These are phyloP conservation scores for Botrytis hyacinthi DNA, from an alignment of 2,329 filamentous ascomycete genomes.

Conservation along the genomic window DNA sequence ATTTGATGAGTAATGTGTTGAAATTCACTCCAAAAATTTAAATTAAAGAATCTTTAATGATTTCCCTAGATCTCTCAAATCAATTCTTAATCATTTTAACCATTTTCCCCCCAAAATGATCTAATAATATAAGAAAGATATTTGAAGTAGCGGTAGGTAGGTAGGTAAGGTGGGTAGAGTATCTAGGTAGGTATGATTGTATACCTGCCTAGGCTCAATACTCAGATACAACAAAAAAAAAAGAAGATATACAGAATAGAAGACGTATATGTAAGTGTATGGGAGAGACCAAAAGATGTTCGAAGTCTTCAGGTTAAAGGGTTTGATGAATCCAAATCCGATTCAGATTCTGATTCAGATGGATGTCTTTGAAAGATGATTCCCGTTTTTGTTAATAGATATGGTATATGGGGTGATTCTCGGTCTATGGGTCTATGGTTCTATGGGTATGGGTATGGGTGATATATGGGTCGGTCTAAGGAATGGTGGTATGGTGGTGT, in stretches of 20 bases:
- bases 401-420: conserved; percentile 1
- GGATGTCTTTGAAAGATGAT: not conserved
- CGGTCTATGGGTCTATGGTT: not conserved
- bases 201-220: not conserved
- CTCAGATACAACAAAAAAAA: not conserved
- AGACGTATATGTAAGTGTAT: not conserved
- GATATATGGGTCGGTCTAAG: not conserved
- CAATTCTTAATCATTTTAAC: not conserved
- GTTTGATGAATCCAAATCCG: not conserved
- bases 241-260: not conserved
- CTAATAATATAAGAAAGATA: not conserved
- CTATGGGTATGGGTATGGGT: not conserved
- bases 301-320: not conserved
- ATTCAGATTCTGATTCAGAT: not conserved
- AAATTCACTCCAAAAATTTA: not conserved
- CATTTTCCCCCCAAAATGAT: not conserved
- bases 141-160: not conserved
- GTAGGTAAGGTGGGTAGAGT: not conserved
- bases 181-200: too few relatives aligned
- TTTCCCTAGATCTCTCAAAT: not conserved
- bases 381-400: not conserved
- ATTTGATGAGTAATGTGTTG: conserved; percentile 7
- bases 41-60: not conserved
- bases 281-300: not conserved
- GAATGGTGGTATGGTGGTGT: not conserved